Conservation (phyloP, 306 rosid genomes). For the Chamaecrista fasciculata region DNA sequence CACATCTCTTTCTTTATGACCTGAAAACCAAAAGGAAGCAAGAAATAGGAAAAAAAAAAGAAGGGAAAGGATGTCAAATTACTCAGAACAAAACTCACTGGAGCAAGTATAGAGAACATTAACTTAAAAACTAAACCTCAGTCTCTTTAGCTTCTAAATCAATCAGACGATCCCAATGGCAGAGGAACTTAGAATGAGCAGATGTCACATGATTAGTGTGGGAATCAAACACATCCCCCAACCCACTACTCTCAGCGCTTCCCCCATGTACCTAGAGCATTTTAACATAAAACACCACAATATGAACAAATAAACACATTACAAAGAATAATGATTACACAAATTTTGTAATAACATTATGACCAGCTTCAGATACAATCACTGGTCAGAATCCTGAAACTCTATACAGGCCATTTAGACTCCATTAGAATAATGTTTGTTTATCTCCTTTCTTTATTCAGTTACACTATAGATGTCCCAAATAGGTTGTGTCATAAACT, state of each 20-base stretch:
- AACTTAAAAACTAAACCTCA: conserved; percentile 56
- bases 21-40: conserved; percentile 41
- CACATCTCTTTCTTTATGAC: conserved; percentile 63
- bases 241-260: conserved; percentile 60
- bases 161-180: conserved; percentile 84
- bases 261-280: conserved; percentile 75
- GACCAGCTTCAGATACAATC: conserved; percentile 7
- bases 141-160: conserved; percentile 85
- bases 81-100: conserved; percentile 7
- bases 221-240: conserved; percentile 67
- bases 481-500: not conserved
- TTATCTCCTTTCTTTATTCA: not conserved
- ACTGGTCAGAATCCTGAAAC: not conserved
- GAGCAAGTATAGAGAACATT: conserved; percentile 2
- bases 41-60: not conserved
- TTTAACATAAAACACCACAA: conserved; percentile 10
- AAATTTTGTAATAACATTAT: conserved; percentile 16
- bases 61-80: not conserved
- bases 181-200: conserved; percentile 60
- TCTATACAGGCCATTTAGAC: not conserved
- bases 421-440: not conserved
- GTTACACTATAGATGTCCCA: not conserved
- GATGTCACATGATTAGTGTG: conserved; percentile 57
- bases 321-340: conserved; percentile 5
- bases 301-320: conserved; percentile 13